Percentiles rank a stretch among this genome's conserved stretches.
phyloP scores from a whole-genome alignment of 805 yeast species.

The Kazachstania martiniae region DNA sequence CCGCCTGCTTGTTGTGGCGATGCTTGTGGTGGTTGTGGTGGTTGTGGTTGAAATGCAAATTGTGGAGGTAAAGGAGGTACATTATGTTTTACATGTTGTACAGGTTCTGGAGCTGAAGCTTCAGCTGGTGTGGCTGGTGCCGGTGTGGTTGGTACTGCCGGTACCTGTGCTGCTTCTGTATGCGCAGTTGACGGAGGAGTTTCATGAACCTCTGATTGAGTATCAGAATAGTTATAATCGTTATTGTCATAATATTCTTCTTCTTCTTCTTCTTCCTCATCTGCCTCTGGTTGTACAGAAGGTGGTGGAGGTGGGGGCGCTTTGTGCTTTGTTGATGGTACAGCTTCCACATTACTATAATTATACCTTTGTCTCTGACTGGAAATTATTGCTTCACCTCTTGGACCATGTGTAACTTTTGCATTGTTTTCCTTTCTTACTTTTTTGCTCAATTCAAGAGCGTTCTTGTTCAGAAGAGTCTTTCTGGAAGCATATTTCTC shows the following conservation, averaged over 20 bases:
- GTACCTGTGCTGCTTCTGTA: conserved; percentile 11
- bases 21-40: conserved; percentile 5
- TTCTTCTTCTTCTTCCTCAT: conserved; percentile 3
- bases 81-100: conserved; percentile 9
- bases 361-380: conserved; percentile 25
- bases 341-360: conserved; percentile 19
- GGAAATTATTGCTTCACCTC: conserved; percentile 24
- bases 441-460: conserved; percentile 66
- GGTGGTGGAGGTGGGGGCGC: conserved; percentile 39
- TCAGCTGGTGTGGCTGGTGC: conserved; percentile 11
- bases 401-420: conserved; percentile 58
- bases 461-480: conserved; percentile 78
- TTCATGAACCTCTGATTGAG: conserved; percentile 1
- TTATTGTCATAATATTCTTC: conserved; percentile 3
- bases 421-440: conserved; percentile 43
- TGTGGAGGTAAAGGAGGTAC: conserved; percentile 17
- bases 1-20: conserved; percentile 3
- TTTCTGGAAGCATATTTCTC: conserved; percentile 80
- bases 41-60: conserved; percentile 6
- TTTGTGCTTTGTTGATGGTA: conserved; percentile 27
- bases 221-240: conserved; percentile 1
- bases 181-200: conserved; percentile 9
- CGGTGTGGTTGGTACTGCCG: background rate
- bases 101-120: conserved; percentile 8
- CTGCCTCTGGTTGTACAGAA: conserved; percentile 18